Evolutionary conservation across 2,329 filamentous ascomycete species (phyloP), one percentile per base, ranked within the genome.

Genomic region (Dactylonectria macrodidyma): DNA sequence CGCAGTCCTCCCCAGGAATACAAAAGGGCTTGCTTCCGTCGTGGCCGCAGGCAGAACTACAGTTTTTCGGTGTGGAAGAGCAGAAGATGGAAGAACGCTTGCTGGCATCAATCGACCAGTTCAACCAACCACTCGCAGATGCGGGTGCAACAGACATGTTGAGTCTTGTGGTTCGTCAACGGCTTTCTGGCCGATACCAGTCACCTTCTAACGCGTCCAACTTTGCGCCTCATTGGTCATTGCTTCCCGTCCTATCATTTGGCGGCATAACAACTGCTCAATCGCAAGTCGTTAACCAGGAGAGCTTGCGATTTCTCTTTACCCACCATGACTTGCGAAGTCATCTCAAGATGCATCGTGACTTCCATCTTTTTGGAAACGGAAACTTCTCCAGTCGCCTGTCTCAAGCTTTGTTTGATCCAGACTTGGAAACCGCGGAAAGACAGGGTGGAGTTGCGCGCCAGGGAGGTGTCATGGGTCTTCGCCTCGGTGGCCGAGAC

Each of bases 291-390:
- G 87, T 97, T 44, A 96, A 95, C 72, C 89, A 89, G 34, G 92
- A 93, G 59, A 93, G 93, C 64, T 88, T 97, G 73, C 84, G 81
- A 60, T 84, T 97, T 9, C 87, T 98, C 22, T 97, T 98, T 78
- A 87, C 87, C 19, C 86, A 90, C 6, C 93, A 97, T 76, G 84
- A 89, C 10, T 81, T 99, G 4, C 88, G 89, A 16, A 83, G 88
- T 2, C 95, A 98, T 76, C 82, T 98, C 0, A 85, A 86, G 5
- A 77, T 97, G 1, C 94, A 97, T 75, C 90, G 89, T 66, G 88
- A 92, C 50, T 98, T 96, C 71, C 93, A 97, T 59, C 86, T 98
- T 1, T 85, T 98, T 7, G 93, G 94, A 2, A 95, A 96, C 74
- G 95, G 95, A 6, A 86, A 93, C 16, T 98, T 98, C 78, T 91